phyloP scores from a whole-genome alignment of 169 alveolate species.

The Cryptosporidium parvum region DNA sequence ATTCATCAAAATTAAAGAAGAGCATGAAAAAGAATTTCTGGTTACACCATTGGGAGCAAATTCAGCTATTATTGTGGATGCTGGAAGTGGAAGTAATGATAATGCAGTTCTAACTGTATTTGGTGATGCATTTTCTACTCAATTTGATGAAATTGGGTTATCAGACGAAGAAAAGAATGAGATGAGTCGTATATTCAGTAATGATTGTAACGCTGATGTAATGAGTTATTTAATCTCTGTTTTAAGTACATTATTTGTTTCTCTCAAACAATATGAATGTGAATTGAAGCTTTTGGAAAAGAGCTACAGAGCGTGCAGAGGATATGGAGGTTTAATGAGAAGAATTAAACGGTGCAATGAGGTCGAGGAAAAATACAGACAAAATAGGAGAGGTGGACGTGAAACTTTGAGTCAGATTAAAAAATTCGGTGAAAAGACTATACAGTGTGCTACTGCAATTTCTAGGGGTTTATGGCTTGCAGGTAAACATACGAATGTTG shows the following conservation, averaged over 20 bases:
- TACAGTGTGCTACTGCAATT: neutral
- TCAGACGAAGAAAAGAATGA: neutral
- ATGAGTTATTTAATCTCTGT: neutral
- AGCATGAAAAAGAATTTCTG: neutral
- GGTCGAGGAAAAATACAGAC: neutral
- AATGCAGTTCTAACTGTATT: neutral
- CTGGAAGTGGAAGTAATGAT: neutral
- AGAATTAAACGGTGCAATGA: neutral
- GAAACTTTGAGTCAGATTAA: neutral
- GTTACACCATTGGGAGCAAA: neutral
- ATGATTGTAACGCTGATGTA: neutral
- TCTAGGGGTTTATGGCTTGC: neutral
- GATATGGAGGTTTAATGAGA: neutral
- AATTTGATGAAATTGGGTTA: neutral
- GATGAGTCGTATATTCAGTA: neutral
- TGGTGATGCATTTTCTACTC: neutral
- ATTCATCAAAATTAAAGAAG: neutral
- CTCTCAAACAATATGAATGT: neutral
- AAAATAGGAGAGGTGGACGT: neutral
- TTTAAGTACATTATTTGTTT: neutral
- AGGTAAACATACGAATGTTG: neutral
- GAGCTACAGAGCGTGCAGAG: neutral
- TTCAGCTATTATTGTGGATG: neutral
- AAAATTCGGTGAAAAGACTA: neutral
- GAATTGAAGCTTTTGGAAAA: neutral